phyloP scores from a whole-genome alignment of 1,284 basidiomycete genomes.

The Erythrobasidium hasegawianum region DNA sequence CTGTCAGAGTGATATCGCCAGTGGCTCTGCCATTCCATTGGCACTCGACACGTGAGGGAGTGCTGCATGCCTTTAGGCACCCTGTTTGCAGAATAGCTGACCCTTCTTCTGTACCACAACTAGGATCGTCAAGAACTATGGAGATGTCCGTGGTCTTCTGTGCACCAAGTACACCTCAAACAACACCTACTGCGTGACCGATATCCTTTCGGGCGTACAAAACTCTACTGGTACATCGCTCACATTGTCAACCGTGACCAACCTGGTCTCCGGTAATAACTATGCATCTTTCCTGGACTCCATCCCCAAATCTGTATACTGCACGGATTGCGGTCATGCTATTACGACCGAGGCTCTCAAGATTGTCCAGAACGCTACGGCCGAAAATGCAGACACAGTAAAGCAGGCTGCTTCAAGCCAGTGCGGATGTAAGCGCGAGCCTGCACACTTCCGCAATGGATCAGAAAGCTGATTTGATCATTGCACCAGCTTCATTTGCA shows the following conservation, averaged over 20 bases:
- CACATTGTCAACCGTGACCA: neutral
- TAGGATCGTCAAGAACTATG: too few relatives aligned
- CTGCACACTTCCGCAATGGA: too few relatives aligned
- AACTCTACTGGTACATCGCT: slow-evolving; percentile 30
- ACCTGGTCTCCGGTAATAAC: neutral
- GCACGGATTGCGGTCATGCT: slow-evolving; percentile 29
- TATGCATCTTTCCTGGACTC: neutral
- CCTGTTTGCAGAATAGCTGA: too few relatives aligned
- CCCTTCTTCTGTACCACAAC: too few relatives aligned
- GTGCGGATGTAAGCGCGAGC: slow-evolving; percentile 30
- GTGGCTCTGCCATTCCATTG: neutral
- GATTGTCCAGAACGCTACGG: slow-evolving; percentile 12
- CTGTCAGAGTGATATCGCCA: slow-evolving; percentile 10
- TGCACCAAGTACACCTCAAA: slow-evolving; percentile 25
- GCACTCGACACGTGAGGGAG: slow-evolving; percentile 8
- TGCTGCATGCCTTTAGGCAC: too few relatives aligned
- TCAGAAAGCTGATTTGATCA: too few relatives aligned
- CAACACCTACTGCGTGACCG: slow-evolving; percentile 24
- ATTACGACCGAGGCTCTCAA: slow-evolving; percentile 29
- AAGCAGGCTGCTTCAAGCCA: slow-evolving; percentile 3
- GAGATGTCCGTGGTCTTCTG: neutral
- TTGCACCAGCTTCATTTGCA: slow-evolving; percentile 5
- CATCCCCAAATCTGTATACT: slow-evolving; percentile 15
- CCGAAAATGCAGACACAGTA: neutral
- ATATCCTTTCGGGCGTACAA: slow-evolving; percentile 24